Conservation (phyloP, 2,329 filamentous ascomycete species). For the Biscogniauxia sp. region DNA sequence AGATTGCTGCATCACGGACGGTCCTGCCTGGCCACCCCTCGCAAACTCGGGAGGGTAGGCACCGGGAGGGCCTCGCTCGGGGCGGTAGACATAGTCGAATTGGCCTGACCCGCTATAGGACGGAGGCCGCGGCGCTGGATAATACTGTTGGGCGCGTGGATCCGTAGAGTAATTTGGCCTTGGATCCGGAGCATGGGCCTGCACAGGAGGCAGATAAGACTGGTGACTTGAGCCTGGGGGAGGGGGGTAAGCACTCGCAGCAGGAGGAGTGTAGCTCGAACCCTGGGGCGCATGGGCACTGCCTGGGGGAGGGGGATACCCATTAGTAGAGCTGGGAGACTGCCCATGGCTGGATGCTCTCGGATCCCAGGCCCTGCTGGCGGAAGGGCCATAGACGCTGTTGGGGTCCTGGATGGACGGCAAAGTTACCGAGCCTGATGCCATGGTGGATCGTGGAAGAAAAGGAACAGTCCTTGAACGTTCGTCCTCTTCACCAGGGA, state of each 20-base stretch:
- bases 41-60: conserved; percentile 30
- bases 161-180: conserved; percentile 38
- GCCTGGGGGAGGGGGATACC: conserved; percentile 40
- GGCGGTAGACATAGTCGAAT: conserved; percentile 35
- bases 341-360: conserved; percentile 38
- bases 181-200: conserved; percentile 32
- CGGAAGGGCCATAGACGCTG: conserved; percentile 25
- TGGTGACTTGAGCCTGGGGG: conserved; percentile 20
- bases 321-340: conserved; percentile 45
- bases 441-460: conserved; percentile 38
- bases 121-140: conserved; percentile 16
- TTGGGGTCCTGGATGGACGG: conserved; percentile 51
- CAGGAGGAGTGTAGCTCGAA: conserved; percentile 27
- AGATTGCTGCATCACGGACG: conserved; percentile 45
- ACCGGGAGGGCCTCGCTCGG: conserved; percentile 29
- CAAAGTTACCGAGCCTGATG: conserved; percentile 42
- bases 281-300: conserved; percentile 17
- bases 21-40: conserved; percentile 33
- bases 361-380: conserved; percentile 30
- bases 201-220: conserved; percentile 29
- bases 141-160: conserved; percentile 33
- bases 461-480: conserved; percentile 32
- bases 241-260: conserved; percentile 22
- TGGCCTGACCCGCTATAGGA: conserved; percentile 18
- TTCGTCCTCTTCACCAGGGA: conserved; percentile 43